Evolutionary conservation across 2,329 filamentous ascomycete species (phyloP).

Genomic region (Spiromastix sp.): DNA sequence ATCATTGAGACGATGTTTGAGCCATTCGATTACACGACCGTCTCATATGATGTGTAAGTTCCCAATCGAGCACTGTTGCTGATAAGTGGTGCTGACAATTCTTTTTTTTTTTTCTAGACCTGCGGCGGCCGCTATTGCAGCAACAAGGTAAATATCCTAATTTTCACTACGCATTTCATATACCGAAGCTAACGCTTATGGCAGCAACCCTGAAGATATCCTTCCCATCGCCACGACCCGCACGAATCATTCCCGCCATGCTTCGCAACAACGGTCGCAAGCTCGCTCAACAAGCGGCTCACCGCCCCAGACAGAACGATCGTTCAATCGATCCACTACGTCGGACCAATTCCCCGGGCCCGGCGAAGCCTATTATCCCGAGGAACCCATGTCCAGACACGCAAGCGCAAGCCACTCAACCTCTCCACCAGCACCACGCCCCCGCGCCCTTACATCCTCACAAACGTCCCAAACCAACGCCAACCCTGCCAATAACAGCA

Average conservation of each 20-base stretch:
- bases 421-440: too few relatives aligned
- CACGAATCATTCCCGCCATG: constrained; percentile 25
- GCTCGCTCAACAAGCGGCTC: constrained; percentile 23
- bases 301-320: constrained; percentile 21
- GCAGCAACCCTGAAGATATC: constrained; percentile 30
- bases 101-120: constrained; percentile 18
- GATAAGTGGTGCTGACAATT: constrained; percentile 10
- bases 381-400: constrained; percentile 13
- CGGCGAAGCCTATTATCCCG: constrained; percentile 20
- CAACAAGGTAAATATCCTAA: constrained; percentile 19
- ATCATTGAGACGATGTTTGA: constrained; percentile 92
- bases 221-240: constrained; percentile 18
- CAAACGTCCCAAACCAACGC: too few relatives aligned
- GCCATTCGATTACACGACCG: constrained; percentile 87
- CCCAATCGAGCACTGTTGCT: too few relatives aligned
- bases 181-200: too few relatives aligned
- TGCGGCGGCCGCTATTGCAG: constrained; percentile 31
- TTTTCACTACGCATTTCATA: constrained; percentile 4
- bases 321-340: constrained; percentile 18
- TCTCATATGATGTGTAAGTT: constrained; percentile 63
- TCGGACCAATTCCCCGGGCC: constrained; percentile 19
- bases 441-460: too few relatives aligned
- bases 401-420: too few relatives aligned
- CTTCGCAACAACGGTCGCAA: constrained; percentile 30
- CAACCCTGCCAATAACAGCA: neutral